Conservation (phyloP, 352 stramenopile species). For the Globisporangium cystogenes region DNA sequence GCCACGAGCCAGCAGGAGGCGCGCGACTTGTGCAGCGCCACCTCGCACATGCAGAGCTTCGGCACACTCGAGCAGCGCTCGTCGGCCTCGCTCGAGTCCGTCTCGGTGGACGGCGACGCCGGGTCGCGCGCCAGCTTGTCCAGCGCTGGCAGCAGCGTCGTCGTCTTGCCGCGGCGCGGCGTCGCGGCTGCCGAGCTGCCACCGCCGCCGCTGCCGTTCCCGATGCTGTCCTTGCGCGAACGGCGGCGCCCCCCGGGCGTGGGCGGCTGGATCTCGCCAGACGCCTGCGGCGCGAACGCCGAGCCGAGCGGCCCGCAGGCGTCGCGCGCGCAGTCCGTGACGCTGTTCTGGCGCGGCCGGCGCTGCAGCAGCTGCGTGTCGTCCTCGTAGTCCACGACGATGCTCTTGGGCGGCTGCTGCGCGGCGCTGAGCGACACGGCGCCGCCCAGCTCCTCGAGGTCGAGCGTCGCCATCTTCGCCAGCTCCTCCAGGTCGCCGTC, state of each 20-base stretch:
- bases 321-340: conserved; percentile 29
- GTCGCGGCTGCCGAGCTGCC: conserved; percentile 1
- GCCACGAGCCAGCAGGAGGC: conserved; percentile 96
- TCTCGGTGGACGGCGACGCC: conserved; percentile 11
- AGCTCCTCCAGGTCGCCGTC: background rate
- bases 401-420: conserved; percentile 19
- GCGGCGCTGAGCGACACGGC: conserved; percentile 3
- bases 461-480: conserved; percentile 18
- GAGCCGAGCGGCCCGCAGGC: conserved; percentile 37
- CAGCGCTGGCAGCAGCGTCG: conserved; percentile 9
- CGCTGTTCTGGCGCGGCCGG: conserved; percentile 13
- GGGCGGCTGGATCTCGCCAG: conserved; percentile 5
- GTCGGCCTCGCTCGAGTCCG: conserved; percentile 16
- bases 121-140: conserved; percentile 11
- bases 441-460: conserved; percentile 46
- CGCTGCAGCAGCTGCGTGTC: conserved; percentile 10
- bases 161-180: conserved; percentile 23
- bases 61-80: conserved; percentile 47
- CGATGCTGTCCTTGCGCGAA: conserved; percentile 23
- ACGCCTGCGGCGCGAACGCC: conserved; percentile 7
- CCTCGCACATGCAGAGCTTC: conserved; percentile 77
- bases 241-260: conserved; percentile 15
- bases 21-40: conserved; percentile 79
- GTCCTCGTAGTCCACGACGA: conserved; percentile 64
- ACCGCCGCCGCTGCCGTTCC: background rate